These are phyloP conservation scores for Fraxinus velutina DNA, from an alignment of 305 asterid genomes.

Conservation along the genomic window DNA sequence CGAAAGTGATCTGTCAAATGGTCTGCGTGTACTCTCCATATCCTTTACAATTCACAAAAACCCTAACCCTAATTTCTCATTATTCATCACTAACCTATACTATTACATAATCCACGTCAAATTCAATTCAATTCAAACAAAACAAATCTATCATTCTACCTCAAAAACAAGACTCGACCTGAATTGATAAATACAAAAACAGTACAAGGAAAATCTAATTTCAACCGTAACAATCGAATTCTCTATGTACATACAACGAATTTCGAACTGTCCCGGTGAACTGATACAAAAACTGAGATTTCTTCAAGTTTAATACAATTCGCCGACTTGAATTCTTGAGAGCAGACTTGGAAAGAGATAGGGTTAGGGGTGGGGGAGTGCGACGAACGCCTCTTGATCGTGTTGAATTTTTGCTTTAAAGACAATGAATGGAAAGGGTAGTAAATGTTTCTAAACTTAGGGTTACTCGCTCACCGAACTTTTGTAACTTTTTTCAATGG, in stretches of 20 bases:
- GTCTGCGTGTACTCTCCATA: conserved; percentile 50
- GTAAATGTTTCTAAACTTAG: too few relatives aligned
- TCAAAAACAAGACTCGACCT: not conserved
- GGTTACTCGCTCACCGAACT: too few relatives aligned
- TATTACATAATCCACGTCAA: not conserved
- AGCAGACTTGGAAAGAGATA: not conserved
- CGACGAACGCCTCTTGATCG: not conserved
- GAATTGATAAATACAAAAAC: conserved; percentile 9
- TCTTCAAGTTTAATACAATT: not conserved
- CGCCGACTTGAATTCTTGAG: not conserved
- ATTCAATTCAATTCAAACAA: not conserved
- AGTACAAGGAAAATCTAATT: not conserved
- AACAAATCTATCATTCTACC: not conserved
- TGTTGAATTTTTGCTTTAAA: not conserved
- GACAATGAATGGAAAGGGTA: not conserved
- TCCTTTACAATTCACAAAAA: conserved; percentile 31
- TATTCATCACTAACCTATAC: conserved; percentile 22
- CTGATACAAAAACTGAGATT: not conserved
- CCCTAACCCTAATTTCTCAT: conserved; percentile 29
- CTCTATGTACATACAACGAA: not conserved
- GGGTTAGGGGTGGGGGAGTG: not conserved
- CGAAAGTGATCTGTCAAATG: conserved; percentile 40
- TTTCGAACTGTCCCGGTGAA: conserved; percentile 10
- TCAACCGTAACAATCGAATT: not conserved
- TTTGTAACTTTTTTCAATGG: too few relatives aligned